phyloP scores from a whole-genome alignment of 768 basidiomycete species.

The Russula vinacea region DNA sequence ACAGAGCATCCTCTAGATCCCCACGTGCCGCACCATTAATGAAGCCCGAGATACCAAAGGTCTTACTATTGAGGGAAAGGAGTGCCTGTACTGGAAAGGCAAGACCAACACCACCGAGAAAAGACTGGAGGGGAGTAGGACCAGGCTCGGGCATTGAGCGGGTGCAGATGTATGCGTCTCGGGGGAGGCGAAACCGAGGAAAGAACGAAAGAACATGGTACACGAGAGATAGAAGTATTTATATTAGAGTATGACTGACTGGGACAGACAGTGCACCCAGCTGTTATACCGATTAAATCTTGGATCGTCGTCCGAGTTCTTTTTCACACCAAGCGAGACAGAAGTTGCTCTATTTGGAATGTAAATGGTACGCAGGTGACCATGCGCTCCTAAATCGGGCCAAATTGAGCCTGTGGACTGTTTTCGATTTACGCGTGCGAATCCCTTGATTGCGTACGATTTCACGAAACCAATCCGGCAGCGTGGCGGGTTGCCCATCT shows the following conservation, averaged over 20 bases:
- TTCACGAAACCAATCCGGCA: neutral
- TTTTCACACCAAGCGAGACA: neutral
- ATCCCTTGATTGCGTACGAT: constrained; percentile 7
- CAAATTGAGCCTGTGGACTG: neutral
- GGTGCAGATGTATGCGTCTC: constrained; percentile 6
- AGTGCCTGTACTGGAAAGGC: constrained; percentile 52
- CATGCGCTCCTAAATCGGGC: neutral
- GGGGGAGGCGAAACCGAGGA: neutral
- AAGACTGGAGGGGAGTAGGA: constrained; percentile 45
- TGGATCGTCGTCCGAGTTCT: neutral
- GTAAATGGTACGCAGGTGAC: neutral
- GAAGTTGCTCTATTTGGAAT: neutral
- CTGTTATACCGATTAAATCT: neutral
- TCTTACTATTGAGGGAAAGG: constrained; percentile 51
- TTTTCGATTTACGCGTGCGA: constrained; percentile 3
- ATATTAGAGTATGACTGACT: neutral
- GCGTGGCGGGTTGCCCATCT: neutral
- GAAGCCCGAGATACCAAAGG: constrained; percentile 62
- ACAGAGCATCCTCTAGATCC: constrained; percentile 42
- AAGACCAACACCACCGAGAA: constrained; percentile 54
- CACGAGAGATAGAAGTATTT: neutral
- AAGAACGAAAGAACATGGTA: neutral
- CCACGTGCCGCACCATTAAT: constrained; percentile 51
- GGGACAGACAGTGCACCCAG: neutral
- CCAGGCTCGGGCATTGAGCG: constrained; percentile 11